Evolutionary conservation across 2,329 filamentous ascomycete genomes (phyloP).

Genomic region (Microcyclospora tardicrescens): DNA sequence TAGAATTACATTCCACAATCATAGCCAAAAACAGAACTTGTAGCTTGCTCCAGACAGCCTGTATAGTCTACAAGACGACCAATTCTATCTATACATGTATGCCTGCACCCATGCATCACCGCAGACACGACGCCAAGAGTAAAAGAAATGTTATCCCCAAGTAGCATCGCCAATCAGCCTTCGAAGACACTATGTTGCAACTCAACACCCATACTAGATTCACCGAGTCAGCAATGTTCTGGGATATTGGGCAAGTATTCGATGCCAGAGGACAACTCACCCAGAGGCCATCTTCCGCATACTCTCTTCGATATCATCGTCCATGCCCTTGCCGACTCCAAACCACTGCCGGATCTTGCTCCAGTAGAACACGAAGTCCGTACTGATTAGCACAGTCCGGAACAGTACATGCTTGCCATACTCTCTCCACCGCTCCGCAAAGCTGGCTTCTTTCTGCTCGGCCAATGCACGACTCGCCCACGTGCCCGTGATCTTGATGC

Average conservation of each 20-base stretch:
- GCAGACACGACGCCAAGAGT: too few relatives aligned
- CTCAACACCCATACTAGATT: constrained; percentile 69
- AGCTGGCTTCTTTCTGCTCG: constrained; percentile 53
- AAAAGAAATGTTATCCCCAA: not conserved
- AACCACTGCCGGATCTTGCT: constrained; percentile 65
- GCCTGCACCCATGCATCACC: too few relatives aligned
- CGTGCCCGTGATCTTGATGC: constrained; percentile 82
- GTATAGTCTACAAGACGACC: not conserved
- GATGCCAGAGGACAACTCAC: constrained; percentile 12
- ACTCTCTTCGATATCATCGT: constrained; percentile 78
- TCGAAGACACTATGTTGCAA: constrained; percentile 81
- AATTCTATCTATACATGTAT: not conserved
- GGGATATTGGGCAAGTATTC: not conserved
- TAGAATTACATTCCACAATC: too few relatives aligned
- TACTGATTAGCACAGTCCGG: constrained; percentile 57
- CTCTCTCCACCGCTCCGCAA: constrained; percentile 51
- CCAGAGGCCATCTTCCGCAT: constrained; percentile 73
- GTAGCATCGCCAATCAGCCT: constrained; percentile 38
- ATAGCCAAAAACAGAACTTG: not conserved
- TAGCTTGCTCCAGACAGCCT: not conserved
- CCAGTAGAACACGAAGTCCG: constrained; percentile 73
- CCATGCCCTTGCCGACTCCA: constrained; percentile 71
- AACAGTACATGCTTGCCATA: constrained; percentile 73
- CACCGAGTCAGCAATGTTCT: constrained; percentile 5
- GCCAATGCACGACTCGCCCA: constrained; percentile 82